Evolutionary conservation across 495 filamentous ascomycete genomes (phyloP), one percentile per base, ranked within the genome.

Genomic region (Neohortaea acidophila): DNA sequence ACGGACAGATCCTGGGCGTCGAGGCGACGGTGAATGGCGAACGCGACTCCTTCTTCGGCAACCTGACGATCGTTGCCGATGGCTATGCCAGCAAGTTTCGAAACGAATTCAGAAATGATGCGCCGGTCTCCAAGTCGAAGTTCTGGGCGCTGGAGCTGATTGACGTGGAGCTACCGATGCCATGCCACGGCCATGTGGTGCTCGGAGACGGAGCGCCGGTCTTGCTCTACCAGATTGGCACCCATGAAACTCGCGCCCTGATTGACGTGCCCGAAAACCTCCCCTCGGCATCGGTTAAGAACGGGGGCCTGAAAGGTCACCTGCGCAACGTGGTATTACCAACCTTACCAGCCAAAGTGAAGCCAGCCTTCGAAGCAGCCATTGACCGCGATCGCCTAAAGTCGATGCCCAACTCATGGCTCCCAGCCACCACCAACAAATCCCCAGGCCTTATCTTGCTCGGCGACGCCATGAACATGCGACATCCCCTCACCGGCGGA

Each of bases 391-490:
- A 81, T 43, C 66, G 72, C 40, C 61, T 84, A 40, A 65, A 72
- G 25, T 80, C 70, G 34, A 97, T 97, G 89, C 91, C 89, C 4
- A 96, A 96, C 59, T 81, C 74, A 25, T 97, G 78, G 66, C 70
- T 96, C 3, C 84, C 89, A 12, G 70, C 87, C 0, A 67, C 73
- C 8, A 75, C 78, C 31, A 72, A 75, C 45, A 70, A 67, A 30
- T 70, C 75, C 2, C 71, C 76, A 0, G 89, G 89, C 9, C 62
- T 94, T 44, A 63, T 92, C 24, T 61, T 97, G 21, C 62, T 94
- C 14, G 86, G 86, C 40, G 86, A 94, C 59, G 86, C 86, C 6
- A 75, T 87, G 63, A 94, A 94, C 61, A 94, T 94, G 86, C 81
- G 86, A 3, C 86, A 94, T 62, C 86, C 86, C 0, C 63, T 94